These are phyloP conservation scores for Exophiala phaeomuriformis DNA, from an alignment of 2,329 filamentous ascomycete species.

Conservation along the genomic window DNA sequence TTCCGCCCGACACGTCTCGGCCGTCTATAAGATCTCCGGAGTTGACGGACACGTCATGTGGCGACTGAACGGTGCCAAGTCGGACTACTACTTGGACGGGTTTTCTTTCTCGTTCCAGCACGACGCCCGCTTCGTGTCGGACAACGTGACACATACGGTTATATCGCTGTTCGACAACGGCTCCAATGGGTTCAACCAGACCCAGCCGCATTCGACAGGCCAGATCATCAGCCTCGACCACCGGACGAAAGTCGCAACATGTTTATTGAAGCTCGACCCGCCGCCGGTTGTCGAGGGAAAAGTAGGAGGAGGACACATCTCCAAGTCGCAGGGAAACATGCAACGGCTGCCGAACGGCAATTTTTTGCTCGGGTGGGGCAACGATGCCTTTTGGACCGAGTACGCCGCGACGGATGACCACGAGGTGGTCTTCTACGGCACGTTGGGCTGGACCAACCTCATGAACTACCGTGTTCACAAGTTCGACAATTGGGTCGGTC, in stretches of 20 bases:
- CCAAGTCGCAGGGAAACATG: conserved; percentile 34
- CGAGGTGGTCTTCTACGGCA: conserved; percentile 35
- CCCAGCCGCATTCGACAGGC: conserved; percentile 34
- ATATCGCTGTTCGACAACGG: conserved; percentile 40
- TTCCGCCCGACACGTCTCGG: conserved; percentile 36
- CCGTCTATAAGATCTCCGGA: conserved; percentile 38
- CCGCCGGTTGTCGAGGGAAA: conserved; percentile 20
- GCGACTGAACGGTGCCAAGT: conserved; percentile 34
- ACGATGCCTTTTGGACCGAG: conserved; percentile 36
- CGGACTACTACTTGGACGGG: conserved; percentile 24
- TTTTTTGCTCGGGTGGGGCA: conserved; percentile 39
- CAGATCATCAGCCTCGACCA: conserved; percentile 38
- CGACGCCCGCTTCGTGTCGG: conserved; percentile 36
- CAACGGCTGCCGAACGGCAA: conserved; percentile 36
- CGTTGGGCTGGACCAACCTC: conserved; percentile 31
- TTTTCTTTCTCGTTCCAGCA: conserved; percentile 41
- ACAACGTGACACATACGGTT: conserved; percentile 35
- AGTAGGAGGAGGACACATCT: conserved; percentile 16
- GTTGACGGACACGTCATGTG: conserved; percentile 36
- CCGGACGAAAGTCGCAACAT: conserved; percentile 31
- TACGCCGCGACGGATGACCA: conserved; percentile 27
- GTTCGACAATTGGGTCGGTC: conserved; percentile 36
- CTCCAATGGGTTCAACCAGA: conserved; percentile 36
- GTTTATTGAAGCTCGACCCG: conserved; percentile 31
- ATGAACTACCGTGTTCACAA: conserved; percentile 41